Evolutionary conservation across 495 filamentous ascomycete genomes (phyloP), one percentile per base, ranked within the genome.

Genomic region (Immersiella caudata): DNA sequence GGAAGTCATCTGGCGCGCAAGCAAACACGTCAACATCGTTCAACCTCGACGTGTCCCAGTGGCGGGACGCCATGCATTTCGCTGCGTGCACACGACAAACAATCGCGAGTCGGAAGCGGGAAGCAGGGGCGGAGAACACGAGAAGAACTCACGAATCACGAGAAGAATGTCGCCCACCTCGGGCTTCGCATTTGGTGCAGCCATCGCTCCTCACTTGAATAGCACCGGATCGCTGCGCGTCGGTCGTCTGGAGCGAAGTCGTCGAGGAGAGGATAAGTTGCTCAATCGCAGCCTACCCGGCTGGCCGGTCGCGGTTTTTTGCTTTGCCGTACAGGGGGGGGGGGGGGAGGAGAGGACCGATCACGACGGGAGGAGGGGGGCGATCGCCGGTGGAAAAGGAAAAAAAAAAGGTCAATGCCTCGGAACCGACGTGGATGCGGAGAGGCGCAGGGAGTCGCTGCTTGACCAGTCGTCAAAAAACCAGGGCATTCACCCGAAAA

Each of bases 71-170:
- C 40, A 46, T 46, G 24, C 29, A 6, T 29, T n/a, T 24, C 56
- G 57, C 52, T 1, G 18, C 33, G 58, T 46, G 20, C 24, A 26
- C 52, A 60, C 14, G 29, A 35, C 57, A 35, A 25, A 29, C n/a
- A 20, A 33, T 21, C n/a, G n/a, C 26, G 56, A 59, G 49, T 7
- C 20, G 26, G 25, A 56, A 65, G 16, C 54, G 21, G 12, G 29
- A 66, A 25, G 36, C 33, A 61, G 59, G 40, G 66, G 49, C 46
- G 26, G 52, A 55, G 9, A 55, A 55, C 16, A 55, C 40, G 46
- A 55, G 55, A 36, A 33, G 33, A 49, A 91, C 90, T 86, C 85
- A 94, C 91, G 91, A 68, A 93, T 85, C 68, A 93, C 91, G 59
- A 92, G 75, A 65, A 94, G 77, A 70, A 88, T 86, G 74, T 92